Evolutionary conservation across 2,329 filamentous ascomycete genomes (phyloP), one percentile per base, ranked within the genome.

Genomic region (Cercospora zeina): DNA sequence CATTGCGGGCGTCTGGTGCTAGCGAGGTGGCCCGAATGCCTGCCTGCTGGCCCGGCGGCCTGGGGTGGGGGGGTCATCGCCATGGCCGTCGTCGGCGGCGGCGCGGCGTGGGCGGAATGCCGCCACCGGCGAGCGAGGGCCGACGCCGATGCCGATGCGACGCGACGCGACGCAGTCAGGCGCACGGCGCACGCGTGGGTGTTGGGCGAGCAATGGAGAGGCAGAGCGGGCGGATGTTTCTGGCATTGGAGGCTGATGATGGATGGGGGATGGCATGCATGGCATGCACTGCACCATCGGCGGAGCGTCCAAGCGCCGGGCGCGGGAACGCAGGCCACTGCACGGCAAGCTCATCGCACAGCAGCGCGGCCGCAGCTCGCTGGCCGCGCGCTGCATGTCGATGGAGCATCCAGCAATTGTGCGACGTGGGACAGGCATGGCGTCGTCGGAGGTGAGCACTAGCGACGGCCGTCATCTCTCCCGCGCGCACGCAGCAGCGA

Each of bases 231-330:
- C 24, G 33, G 51, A 59, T 49, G 37, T 37, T 58, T 31, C 57
- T 62, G 64, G 64, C 62, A 67, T 66, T 67, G 64, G 64, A 62
- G 58, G 57, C 60, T n/a, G 64, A 57, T 54, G 59, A 61, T 57
- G 33, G 57, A 39, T 27, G 58, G 34, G 37, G 36, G 36, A 13
- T 59, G 55, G 24, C 24, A 27, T 27, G 24, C 24, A 27, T 27
- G 24, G 24, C 24, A 27, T 27, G 24, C 24, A 27, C 24, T n/a
- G 24, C 24, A 27, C 24, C 24, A n/a, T n/a, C n/a, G n/a, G 59
- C 47, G 61, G 65, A 62, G 60, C 57, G 64, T 37, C 60, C 54
- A 45, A 62, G 65, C 63, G 61, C 59, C 54, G 61, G 65, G 64
- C 60, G 33, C 58, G 65, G 62, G 58, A 54, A 30, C 3, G 24